These are phyloP conservation scores for Lipomyces anomalus DNA, from an alignment of 805 yeast genomes.

Conservation along the genomic window DNA sequence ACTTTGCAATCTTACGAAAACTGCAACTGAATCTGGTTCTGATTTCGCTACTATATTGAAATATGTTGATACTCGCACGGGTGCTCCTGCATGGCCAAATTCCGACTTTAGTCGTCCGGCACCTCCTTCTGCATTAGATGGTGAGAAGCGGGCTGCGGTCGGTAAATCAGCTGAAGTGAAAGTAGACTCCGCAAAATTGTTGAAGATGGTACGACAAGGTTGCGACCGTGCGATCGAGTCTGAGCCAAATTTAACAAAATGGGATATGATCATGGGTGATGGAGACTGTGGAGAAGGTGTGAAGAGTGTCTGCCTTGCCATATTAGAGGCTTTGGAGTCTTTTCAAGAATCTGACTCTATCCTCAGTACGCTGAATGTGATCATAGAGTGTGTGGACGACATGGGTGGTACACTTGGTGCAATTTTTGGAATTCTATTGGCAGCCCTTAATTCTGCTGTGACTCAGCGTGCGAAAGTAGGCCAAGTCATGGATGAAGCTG, in stretches of 20 bases:
- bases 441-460: constrained; percentile 53
- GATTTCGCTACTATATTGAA: constrained; percentile 6
- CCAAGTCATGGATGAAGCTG: constrained; percentile 10
- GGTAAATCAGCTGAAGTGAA: background rate
- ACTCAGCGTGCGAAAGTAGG: constrained; percentile 6
- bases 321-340: constrained; percentile 46
- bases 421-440: constrained; percentile 74
- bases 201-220: constrained; percentile 39
- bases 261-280: constrained; percentile 88
- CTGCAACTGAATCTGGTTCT: constrained; percentile 6
- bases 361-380: constrained; percentile 37
- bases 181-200: constrained; percentile 5
- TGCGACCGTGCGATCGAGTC: constrained; percentile 50
- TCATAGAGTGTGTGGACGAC: constrained; percentile 72
- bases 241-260: constrained; percentile 78
- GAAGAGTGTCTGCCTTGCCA: constrained; percentile 71
- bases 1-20: constrained; percentile 56
- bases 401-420: constrained; percentile 99
- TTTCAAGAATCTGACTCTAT: constrained; percentile 48
- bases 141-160: background rate
- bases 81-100: constrained; percentile 21
- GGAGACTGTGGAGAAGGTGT: constrained; percentile 96
- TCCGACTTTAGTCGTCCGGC: constrained; percentile 1
- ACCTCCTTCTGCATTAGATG: background rate
- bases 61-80: constrained; percentile 19